Conservation (phyloP, 163 green algal genomes). For the Chlamydomonas reinhardtii region DNA sequence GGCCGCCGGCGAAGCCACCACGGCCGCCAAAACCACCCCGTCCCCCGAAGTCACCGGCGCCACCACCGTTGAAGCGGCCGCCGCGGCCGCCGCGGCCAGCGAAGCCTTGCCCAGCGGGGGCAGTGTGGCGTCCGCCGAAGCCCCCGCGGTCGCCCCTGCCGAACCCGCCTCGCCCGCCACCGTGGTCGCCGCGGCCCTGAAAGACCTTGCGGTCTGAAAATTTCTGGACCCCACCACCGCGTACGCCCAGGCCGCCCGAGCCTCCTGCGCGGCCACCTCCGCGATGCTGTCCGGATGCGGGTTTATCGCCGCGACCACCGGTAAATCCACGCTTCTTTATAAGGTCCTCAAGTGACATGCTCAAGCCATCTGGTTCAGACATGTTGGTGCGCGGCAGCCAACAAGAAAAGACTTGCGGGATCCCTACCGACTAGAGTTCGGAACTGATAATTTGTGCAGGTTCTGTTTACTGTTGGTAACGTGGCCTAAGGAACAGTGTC, state of each 20-base stretch:
- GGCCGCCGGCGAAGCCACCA: neutral
- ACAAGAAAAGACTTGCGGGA: neutral
- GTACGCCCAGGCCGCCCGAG: constrained; percentile 9
- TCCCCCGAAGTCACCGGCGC: neutral
- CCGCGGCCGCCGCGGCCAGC: too few relatives aligned
- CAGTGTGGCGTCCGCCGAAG: constrained; percentile 16
- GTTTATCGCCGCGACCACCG: neutral
- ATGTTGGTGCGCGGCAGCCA: neutral
- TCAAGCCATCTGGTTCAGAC: constrained; percentile 14
- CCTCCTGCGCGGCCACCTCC: neutral
- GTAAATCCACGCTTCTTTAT: constrained; percentile 29
- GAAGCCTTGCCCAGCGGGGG: too few relatives aligned
- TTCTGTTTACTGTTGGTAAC: too few relatives aligned
- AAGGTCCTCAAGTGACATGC: constrained; percentile 32
- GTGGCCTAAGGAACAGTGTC: too few relatives aligned
- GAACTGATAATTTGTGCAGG: too few relatives aligned
- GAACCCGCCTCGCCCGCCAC: neutral
- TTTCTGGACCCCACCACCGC: constrained; percentile 16
- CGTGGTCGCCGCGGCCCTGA: neutral
- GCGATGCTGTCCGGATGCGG: neutral
- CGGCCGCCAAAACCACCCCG: constrained; percentile 15
- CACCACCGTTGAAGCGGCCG: too few relatives aligned
- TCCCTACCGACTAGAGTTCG: too few relatives aligned
- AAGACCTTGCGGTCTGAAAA: constrained; percentile 22
- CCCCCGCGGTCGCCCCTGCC: neutral